Evolutionary conservation across 495 filamentous ascomycete species (phyloP), one percentile per base, ranked within the genome.

Genomic region (Apiosordaria backusii): DNA sequence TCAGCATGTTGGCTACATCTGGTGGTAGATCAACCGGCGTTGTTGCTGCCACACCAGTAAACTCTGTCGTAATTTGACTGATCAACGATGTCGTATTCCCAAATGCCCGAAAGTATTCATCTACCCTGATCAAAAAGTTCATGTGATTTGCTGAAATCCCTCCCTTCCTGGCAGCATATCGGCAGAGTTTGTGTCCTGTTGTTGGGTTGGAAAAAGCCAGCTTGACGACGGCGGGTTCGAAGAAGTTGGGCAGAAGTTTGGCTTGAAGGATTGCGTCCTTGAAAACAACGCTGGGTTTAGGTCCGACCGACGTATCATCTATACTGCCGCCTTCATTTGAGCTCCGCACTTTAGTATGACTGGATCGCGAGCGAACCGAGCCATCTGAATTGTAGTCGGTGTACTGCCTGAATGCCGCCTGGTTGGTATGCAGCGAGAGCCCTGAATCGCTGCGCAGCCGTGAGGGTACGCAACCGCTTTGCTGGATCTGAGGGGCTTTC

Each of bases 81-180:
- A 85, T 78, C 50, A 78, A 57, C 1, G 76, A 75, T 4, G 75
- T 73, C 62, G 84, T 35, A 53, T 77, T 75, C 25, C 74, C 73
- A 19, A 84, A 65, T 0, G 71, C 67, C 4, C 70, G 65, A 9
- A 69, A 70, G 54, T 76, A 78, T 53, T 79, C 74, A n/a, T 75
- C 75, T 9, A 75, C 83, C 74, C 83, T 80, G 10, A 76, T 67
- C 22, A 85, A 65, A 63, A 85, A 84, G 60, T 84, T 80, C 68
- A 85, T 70, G 65, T 84, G 80, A 45, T 79, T 77, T 9, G 74
- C 80, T 60, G 73, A 78, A 50, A 78, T 71, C 21, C 76, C 75
- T 24, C 72, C 74, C 63, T 81, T 74, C 10, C 35, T 45, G 35
- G 35, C 35, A 29, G 78, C 79, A 69, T 82, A 85, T 45, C 72